Evolutionary conservation across 2,329 filamentous ascomycete species (phyloP).

Genomic region (Ophiostoma piceae): DNA sequence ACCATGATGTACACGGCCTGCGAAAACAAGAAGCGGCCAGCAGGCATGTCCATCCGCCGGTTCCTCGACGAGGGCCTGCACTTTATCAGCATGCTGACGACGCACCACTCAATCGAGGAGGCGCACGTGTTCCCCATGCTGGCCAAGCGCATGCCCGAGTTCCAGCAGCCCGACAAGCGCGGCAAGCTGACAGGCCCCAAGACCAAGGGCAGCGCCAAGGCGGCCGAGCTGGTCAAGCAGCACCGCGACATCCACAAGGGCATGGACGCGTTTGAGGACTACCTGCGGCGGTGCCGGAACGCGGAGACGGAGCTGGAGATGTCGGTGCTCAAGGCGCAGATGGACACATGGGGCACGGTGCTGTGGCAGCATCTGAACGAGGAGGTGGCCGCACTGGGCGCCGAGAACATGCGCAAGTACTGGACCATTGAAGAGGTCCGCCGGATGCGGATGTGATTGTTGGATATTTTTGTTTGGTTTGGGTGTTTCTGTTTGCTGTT

Average conservation of each 20-base stretch:
- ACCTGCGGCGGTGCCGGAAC: conserved; percentile 55
- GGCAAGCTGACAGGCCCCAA: not conserved
- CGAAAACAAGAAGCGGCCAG: conserved; percentile 52
- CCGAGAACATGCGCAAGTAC: conserved; percentile 82
- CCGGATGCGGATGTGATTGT: conserved; percentile 48
- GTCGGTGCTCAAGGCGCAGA: conserved; percentile 58
- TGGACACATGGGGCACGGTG: conserved; percentile 74
- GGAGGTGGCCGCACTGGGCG: conserved; percentile 71
- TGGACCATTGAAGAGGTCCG: conserved; percentile 72
- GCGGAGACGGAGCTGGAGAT: conserved; percentile 59
- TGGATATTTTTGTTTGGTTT: not conserved
- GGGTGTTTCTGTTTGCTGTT: not conserved
- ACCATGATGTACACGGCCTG: conserved; percentile 64
- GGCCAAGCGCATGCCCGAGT: conserved; percentile 72
- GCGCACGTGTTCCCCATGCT: conserved; percentile 72
- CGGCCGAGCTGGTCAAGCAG: conserved; percentile 64
- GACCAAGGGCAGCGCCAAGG: conserved; percentile 30
- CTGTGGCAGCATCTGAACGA: conserved; percentile 80
- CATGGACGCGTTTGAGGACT: conserved; percentile 61
- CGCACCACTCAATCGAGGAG: conserved; percentile 83
- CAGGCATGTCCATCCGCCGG: conserved; percentile 59
- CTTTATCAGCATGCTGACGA: conserved; percentile 64
- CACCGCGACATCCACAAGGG: conserved; percentile 75
- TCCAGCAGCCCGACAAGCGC: conserved; percentile 42
- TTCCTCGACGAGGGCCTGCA: conserved; percentile 64